Conservation (phyloP, 805 yeast species). For the Candida insectalens region DNA sequence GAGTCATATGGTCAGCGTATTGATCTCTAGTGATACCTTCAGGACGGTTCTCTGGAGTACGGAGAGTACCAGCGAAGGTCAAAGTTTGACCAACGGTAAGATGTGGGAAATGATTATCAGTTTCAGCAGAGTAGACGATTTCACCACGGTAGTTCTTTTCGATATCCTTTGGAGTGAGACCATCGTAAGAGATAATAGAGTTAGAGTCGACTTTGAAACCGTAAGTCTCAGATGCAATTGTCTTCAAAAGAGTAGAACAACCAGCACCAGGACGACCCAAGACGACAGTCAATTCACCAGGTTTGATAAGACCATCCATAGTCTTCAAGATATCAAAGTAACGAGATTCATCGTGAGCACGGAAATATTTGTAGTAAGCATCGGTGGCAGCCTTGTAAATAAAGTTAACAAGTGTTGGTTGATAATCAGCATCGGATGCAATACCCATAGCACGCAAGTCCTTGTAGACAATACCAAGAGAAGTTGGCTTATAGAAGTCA, state of each 20-base stretch:
- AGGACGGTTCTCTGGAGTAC: conserved; percentile 54
- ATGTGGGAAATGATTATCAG: conserved; percentile 61
- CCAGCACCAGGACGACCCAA: conserved; percentile 83
- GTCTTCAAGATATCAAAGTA: conserved; percentile 48
- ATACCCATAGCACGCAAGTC: conserved; percentile 53
- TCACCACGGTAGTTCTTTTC: conserved; percentile 52
- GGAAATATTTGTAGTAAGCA: conserved; percentile 15
- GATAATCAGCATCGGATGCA: conserved; percentile 61
- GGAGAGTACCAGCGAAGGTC: conserved; percentile 48
- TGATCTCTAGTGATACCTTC: conserved; percentile 49
- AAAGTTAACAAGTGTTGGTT: conserved; percentile 43
- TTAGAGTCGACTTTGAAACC: conserved; percentile 43
- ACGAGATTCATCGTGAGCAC: conserved; percentile 20
- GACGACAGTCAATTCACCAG: conserved; percentile 63
- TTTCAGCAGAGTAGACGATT: conserved; percentile 60
- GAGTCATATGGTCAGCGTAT: conserved; percentile 43
- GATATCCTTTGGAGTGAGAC: conserved; percentile 43
- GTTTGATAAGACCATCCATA: conserved; percentile 52
- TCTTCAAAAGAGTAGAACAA: conserved; percentile 57
- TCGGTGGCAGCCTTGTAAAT: conserved; percentile 26
- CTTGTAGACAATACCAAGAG: conserved; percentile 50
- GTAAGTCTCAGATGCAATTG: conserved; percentile 48
- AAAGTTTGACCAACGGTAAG: conserved; percentile 59
- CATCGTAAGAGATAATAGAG: conserved; percentile 42
- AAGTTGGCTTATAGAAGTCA: conserved; percentile 53